Base-by-base conservation (phyloP, 1,284 basidiomycete species). In the Amylostereum chailletii region DNA sequence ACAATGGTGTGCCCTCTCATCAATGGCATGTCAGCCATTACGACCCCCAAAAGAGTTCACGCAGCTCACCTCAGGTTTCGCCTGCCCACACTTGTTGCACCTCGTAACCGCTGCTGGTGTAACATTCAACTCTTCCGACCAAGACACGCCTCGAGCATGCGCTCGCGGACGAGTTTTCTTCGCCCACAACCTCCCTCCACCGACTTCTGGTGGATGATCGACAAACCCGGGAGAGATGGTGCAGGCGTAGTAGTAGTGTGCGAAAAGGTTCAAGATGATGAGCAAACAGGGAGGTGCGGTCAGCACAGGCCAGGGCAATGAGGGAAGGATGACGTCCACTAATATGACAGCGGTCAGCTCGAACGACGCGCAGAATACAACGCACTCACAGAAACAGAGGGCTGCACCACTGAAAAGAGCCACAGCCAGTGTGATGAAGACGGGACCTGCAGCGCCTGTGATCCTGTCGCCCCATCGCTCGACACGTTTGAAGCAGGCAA, bases 1-100 rank as follows among this genome's bases (percentile, higher is more conserved):
- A 69, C 95, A 99, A 67, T 99, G 96, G 64, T 99, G 95, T 2
- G 94, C 77, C 64, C 96, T 84, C 84, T 97, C 71, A 53, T 57
- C 7, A 42, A 4, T 32, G 42, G 9, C 7, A 30, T 5, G 45
- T 31, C 39, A 1, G 10, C 34, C 27, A 34, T 33, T 19, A 19
- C 19, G 19, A 19, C 19, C 19, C 19, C 19, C 19, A 19, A 19
- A 19, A 19, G 19, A 19, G 19, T 19, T 19, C 19, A 19, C n/a
- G 48, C 44, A 29, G 45, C 82, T 66, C 64, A 93, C 92, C 75
- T 91, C 90, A 34, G 94, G 94, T 59, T 91, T 87, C 46, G 77
- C 71, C 19, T 74, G 67, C 11, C 77, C 72, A 59, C 89, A 94
- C 58, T 80, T 83, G 49, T 74, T 70, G 63, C 91, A 94, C 52